These are phyloP conservation scores for Triticum dicoccoides DNA, from an alignment of 176 grass and related monocot species.

Conservation along the genomic window DNA sequence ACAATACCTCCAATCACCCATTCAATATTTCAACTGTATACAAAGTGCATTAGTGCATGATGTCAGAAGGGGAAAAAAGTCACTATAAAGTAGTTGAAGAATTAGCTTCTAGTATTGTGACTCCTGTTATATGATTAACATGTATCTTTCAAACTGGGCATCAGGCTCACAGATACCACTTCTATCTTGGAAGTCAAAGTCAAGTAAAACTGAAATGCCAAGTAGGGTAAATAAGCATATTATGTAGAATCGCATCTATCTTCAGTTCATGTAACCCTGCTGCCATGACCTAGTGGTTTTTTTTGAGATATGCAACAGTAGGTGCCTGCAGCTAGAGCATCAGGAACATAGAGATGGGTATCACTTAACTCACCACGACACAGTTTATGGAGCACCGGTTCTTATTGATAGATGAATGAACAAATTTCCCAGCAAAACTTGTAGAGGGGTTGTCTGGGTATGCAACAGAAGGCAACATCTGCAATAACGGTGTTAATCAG, in stretches of 20 bases:
- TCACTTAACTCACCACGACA: conserved; percentile 75
- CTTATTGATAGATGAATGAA: conserved; percentile 98
- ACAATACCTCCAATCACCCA: background rate
- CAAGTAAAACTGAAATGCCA: conserved; percentile 1
- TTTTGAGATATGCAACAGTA: conserved; percentile 10
- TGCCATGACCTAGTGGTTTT: background rate
- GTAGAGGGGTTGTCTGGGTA: conserved; percentile 90
- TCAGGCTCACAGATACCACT: background rate
- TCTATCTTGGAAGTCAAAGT: background rate
- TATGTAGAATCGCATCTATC: background rate
- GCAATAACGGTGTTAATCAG: conserved; percentile 34
- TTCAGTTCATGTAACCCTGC: background rate
- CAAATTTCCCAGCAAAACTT: conserved; percentile 98
- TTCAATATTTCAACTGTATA: background rate
- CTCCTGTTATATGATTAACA: background rate
- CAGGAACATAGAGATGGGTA: conserved; percentile 2
- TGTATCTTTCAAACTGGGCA: background rate
- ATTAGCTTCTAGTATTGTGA: background rate
- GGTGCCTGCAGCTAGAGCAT: background rate
- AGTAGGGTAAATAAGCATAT: background rate
- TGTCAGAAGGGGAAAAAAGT: background rate
- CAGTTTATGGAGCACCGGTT: conserved; percentile 97
- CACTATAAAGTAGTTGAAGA: background rate
- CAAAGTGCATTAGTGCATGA: background rate
- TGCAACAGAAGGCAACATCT: conserved; percentile 91